Evolutionary conservation across 495 filamentous ascomycete species (phyloP).

Genomic region (Hypoxylon cercidicola): DNA sequence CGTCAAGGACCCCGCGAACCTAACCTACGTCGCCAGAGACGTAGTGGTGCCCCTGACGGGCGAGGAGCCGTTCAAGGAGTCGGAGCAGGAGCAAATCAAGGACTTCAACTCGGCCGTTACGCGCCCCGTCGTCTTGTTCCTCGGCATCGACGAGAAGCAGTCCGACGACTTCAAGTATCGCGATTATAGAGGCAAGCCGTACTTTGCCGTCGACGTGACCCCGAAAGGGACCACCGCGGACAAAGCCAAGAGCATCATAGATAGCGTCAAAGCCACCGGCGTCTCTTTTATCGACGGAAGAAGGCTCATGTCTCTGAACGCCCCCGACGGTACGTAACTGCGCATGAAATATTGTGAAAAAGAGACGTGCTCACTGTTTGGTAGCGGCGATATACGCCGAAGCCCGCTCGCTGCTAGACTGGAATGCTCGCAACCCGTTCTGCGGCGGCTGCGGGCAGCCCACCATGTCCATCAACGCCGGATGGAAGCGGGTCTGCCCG

Average conservation of each 20-base stretch:
- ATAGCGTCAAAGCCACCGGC: constrained; percentile 44
- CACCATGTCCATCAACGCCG: constrained; percentile 87
- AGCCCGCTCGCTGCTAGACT: constrained; percentile 88
- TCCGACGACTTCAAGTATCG: constrained; percentile 61
- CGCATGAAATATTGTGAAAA: neutral
- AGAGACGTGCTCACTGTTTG: constrained; percentile 12
- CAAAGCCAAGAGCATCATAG: constrained; percentile 62
- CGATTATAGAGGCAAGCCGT: constrained; percentile 78
- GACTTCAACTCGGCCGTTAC: constrained; percentile 76
- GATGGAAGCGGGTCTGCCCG: constrained; percentile 92
- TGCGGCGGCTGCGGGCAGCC: constrained; percentile 84
- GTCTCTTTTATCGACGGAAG: constrained; percentile 44
- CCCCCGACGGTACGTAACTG: constrained; percentile 52
- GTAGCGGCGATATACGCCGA: constrained; percentile 91
- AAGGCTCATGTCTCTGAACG: constrained; percentile 53
- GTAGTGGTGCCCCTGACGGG: constrained; percentile 78
- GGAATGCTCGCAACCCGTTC: constrained; percentile 93
- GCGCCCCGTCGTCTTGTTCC: constrained; percentile 78
- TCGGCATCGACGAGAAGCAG: constrained; percentile 80
- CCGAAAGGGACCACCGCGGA: constrained; percentile 70
- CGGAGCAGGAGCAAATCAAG: constrained; percentile 77
- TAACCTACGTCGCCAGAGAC: constrained; percentile 70
- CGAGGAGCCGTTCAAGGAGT: constrained; percentile 71
- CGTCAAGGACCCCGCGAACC: constrained; percentile 61
- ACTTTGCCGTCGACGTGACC: constrained; percentile 90